A percentile compares a stretch with the other conserved stretches of the same genome.
Conservation (phyloP, 106 monocot species). For the Allium fistulosum region DNA sequence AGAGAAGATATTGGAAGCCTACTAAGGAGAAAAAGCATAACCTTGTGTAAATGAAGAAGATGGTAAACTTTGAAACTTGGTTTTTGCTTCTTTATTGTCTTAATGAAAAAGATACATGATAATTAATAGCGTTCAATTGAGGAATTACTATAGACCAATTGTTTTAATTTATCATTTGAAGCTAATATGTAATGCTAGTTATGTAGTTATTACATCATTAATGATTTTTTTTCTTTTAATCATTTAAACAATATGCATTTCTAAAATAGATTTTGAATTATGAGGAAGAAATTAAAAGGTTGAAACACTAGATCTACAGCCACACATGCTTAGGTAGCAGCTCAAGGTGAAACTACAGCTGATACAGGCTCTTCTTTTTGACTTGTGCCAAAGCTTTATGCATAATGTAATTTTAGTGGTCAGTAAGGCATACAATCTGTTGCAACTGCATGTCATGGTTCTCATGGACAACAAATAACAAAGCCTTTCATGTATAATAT, state of each 20-base stretch:
- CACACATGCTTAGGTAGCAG: conserved; percentile 16
- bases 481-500: conserved; percentile 26
- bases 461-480: conserved; percentile 30
- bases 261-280: conserved; percentile 59
- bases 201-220: background rate
- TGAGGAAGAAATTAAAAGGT: conserved; percentile 76
- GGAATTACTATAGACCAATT: background rate
- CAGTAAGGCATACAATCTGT: conserved; percentile 57
- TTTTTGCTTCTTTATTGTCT: background rate
- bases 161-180: background rate
- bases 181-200: background rate
- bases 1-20: conserved; percentile 45
- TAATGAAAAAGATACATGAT: background rate
- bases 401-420: conserved; percentile 58
- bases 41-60: conserved; percentile 84
- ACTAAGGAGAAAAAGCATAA: conserved; percentile 70
- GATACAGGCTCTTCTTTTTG: conserved; percentile 33
- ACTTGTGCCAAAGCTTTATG: conserved; percentile 31
- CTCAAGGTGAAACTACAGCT: conserved; percentile 28
- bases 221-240: background rate
- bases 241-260: background rate
- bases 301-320: conserved; percentile 26
- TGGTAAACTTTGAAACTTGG: conserved; percentile 28
- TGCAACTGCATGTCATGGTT: conserved; percentile 29
- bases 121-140: background rate